Percentiles rank a stretch among this genome's conserved stretches.
These are phyloP conservation scores for Cladosporium cucumerinum DNA, from an alignment of 2,329 filamentous ascomycete genomes.

Conservation along the genomic window DNA sequence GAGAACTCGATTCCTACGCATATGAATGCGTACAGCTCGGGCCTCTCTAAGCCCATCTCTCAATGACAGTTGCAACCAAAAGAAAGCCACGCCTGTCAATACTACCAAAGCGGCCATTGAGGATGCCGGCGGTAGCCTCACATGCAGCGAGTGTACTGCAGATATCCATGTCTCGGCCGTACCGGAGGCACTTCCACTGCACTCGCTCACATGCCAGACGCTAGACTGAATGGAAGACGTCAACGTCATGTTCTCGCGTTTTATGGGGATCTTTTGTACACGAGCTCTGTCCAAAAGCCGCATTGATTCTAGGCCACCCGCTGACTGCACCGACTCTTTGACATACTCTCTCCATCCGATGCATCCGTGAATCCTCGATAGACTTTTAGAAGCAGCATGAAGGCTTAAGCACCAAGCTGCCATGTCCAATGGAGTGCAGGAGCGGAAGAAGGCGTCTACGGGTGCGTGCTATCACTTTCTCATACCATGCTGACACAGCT, in stretches of 20 bases:
- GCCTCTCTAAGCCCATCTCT: too few species aligned
- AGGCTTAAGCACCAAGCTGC: constrained; percentile 27
- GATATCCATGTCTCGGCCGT: not conserved
- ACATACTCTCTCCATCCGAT: not conserved
- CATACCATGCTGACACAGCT: not conserved
- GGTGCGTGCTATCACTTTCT: constrained; percentile 34
- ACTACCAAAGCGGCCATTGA: too few species aligned
- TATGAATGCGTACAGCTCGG: too few species aligned
- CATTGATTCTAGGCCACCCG: not conserved
- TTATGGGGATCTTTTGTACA: constrained; percentile 9
- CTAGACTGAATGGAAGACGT: not conserved
- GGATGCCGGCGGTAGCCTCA: too few species aligned
- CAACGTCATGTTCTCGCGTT: constrained; percentile 4
- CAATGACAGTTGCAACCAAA: too few species aligned
- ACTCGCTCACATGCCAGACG: not conserved
- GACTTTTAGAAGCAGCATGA: constrained; percentile 12
- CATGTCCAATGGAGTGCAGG: constrained; percentile 52
- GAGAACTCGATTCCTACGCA: not conserved
- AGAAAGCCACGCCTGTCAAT: too few species aligned
- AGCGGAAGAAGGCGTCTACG: constrained; percentile 47
- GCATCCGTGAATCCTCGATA: not conserved
- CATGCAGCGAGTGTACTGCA: too few species aligned
- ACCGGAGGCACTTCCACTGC: not conserved
- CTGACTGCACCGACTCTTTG: not conserved
- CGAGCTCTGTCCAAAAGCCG: not conserved